phyloP scores from a whole-genome alignment of 2,329 filamentous ascomycete species.

The Pleomassaria siparia region DNA sequence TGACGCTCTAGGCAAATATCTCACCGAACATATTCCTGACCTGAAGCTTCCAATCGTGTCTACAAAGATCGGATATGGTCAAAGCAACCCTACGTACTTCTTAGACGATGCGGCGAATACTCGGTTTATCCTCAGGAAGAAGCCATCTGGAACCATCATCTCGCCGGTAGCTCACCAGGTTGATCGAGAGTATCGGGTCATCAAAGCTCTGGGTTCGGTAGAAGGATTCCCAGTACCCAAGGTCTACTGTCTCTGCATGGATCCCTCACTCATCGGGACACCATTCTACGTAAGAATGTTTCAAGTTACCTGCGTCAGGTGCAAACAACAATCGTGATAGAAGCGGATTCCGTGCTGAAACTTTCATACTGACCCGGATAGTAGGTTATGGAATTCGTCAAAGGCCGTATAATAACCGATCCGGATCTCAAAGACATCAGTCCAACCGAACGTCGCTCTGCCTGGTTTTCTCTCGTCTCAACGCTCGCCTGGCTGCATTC shows the following conservation, averaged over 20 bases:
- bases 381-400: conserved; percentile 84
- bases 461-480: conserved; percentile 59
- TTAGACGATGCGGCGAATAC: conserved; percentile 66
- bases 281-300: conserved; percentile 73
- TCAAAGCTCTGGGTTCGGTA: conserved; percentile 69
- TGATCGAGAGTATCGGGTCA: conserved; percentile 88
- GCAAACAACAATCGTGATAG: too few species aligned
- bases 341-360: not conserved
- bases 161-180: conserved; percentile 94
- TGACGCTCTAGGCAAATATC: conserved; percentile 29
- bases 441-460: conserved; percentile 59
- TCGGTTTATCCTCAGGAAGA: conserved; percentile 89
- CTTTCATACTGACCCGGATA: not conserved
- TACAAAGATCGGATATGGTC: conserved; percentile 86
- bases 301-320: not conserved
- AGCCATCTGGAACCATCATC: conserved; percentile 86
- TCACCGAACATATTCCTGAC: conserved; percentile 26
- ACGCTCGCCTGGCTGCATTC: conserved; percentile 84
- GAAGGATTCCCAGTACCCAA: conserved; percentile 87
- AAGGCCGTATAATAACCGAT: conserved; percentile 90
- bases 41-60: conserved; percentile 30
- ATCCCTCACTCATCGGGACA: conserved; percentile 76
- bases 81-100: conserved; percentile 95
- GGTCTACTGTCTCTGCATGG: conserved; percentile 82
- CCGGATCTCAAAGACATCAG: conserved; percentile 72